These are phyloP conservation scores for Komagataella kurtzmanii DNA, from an alignment of 805 yeast species.

Conservation along the genomic window DNA sequence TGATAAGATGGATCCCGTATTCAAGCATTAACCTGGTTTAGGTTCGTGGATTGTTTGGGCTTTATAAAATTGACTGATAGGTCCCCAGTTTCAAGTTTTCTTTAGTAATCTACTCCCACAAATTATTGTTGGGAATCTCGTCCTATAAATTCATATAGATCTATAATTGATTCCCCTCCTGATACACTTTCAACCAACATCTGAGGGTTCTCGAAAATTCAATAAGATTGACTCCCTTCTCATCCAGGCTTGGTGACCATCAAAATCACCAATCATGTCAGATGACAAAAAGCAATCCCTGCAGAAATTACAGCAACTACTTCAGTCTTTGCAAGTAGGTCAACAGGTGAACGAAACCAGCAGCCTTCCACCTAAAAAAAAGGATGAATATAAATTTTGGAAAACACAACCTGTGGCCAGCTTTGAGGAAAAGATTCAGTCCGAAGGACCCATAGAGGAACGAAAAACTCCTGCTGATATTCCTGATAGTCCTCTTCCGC, in stretches of 20 bases:
- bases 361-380: slow-evolving; percentile 32
- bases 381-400: slow-evolving; percentile 94
- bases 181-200: not conserved
- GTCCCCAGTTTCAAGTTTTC: too few species aligned
- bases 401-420: slow-evolving; percentile 89
- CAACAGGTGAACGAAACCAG: slow-evolving; percentile 31
- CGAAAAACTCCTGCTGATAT: slow-evolving; percentile 59
- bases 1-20: not conserved
- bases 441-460: slow-evolving; percentile 75
- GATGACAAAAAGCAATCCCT: slow-evolving; percentile 5
- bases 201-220: not conserved
- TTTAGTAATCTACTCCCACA: not conserved
- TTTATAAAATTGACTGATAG: too few species aligned
- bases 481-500: slow-evolving; percentile 53
- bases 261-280: not conserved
- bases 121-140: not conserved
- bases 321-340: slow-evolving; percentile 39
- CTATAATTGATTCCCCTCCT: not conserved
- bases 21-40: not conserved
- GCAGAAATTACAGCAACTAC: slow-evolving; percentile 44
- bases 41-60: too few species aligned
- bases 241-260: not conserved
- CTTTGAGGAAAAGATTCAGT: slow-evolving; percentile 50
- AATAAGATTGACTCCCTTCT: not conserved
- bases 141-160: not conserved